Evolutionary conservation across 768 basidiomycete genomes (phyloP).

Genomic region (Lyophyllum semitale): DNA sequence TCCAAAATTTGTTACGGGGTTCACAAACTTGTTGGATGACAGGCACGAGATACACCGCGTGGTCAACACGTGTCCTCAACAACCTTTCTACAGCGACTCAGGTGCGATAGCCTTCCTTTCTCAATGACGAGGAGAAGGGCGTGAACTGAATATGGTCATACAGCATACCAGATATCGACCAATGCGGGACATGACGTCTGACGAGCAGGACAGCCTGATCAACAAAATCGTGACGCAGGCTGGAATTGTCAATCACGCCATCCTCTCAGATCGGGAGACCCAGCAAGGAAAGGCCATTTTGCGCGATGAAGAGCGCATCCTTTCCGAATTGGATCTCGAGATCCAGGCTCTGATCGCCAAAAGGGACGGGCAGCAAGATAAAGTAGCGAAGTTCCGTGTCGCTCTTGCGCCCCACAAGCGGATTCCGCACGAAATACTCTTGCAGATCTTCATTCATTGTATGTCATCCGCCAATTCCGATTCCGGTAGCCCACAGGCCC

Average conservation of each 20-base stretch:
- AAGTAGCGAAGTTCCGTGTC: not conserved
- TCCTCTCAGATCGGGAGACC: not conserved
- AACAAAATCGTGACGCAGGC: not conserved
- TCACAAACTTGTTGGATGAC: too few species aligned
- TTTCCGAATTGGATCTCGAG: not conserved
- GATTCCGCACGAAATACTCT: not conserved
- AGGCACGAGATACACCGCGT: too few species aligned
- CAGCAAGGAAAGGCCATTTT: not conserved
- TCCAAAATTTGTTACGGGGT: too few species aligned
- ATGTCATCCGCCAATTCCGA: not conserved
- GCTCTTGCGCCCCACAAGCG: not conserved
- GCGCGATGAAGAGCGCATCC: not conserved
- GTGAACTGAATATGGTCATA: too few species aligned
- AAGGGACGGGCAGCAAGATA: not conserved
- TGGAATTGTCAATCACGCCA: not conserved
- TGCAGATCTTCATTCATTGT: not conserved
- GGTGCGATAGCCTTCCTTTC: too few species aligned
- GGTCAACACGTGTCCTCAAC: too few species aligned
- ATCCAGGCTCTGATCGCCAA: not conserved
- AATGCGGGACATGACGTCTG: too few species aligned
- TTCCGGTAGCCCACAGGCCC: too few species aligned
- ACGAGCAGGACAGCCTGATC: too few species aligned
- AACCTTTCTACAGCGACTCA: too few species aligned
- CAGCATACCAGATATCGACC: too few species aligned
- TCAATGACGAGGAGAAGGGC: too few species aligned